Evolutionary conservation across 2,329 filamentous ascomycete genomes (phyloP), one percentile per base, ranked within the genome.

Genomic region (Zymoseptoria ardabiliae): DNA sequence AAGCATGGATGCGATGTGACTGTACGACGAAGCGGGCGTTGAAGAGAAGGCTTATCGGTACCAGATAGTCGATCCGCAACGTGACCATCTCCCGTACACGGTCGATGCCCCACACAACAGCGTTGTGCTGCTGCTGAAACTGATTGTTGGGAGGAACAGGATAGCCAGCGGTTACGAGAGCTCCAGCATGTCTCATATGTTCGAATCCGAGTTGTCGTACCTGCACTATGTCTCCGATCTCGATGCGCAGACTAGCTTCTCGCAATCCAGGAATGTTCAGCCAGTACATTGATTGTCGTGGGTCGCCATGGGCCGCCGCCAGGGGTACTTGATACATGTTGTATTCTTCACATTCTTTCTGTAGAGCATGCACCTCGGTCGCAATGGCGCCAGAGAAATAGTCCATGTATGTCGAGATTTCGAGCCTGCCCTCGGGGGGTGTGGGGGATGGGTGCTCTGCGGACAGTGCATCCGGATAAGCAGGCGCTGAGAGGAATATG

Each of bases 61-160:
- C 4, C 21, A 69, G 49, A 8, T 50, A 22, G 50, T 68, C 64
- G 28, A 68, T 56, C 11, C 63, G 57, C 4, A 68, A 48, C 20
- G 54, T 56, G 2, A 69, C 56, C 19, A 49, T 59, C 55, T 68
- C 67, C 17, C 57, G 58, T 11, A 58, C 49, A 25, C 67, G 60
- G 54, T 69, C 65, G 25, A 69, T 66, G 17, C 55, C 55, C 61
- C 65, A 68, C 2, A 69, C 60, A 9, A 65, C 58, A n/a, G 62
- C 62, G 28, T 66, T 53, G 53, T 68, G 53, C 48, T 63, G 62
- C 19, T 54, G 50, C 25, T 64, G 58, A 21, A 56, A 13, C n/a
- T 49, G 30, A 20, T 30, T 50, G 10, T 54, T 58, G n/a, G 57
- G 21, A 50, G 20, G 58, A n/a, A 45, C 35, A n/a, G 35, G 35